These are phyloP conservation scores for Heteromeles arbutifolia DNA, from an alignment of 306 rosid genomes.

Conservation along the genomic window DNA sequence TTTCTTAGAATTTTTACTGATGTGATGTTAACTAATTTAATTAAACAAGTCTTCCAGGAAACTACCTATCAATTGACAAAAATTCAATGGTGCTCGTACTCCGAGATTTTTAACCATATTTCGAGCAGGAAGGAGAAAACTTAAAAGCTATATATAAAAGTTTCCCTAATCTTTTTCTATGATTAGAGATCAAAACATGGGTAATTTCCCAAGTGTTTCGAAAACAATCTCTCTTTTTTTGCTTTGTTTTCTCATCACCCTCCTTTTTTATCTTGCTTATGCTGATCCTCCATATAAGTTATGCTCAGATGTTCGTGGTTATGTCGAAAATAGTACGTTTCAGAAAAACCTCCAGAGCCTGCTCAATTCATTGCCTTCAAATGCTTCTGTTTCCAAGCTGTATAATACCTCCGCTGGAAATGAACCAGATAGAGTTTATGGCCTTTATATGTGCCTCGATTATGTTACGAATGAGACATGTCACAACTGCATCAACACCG, in stretches of 20 bases:
- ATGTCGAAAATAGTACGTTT: conserved; percentile 3
- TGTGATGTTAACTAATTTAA: too few relatives aligned
- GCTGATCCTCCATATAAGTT: background rate
- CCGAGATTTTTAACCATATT: too few relatives aligned
- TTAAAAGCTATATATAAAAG: background rate
- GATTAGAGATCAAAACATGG: background rate
- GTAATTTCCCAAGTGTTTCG: conserved; percentile 1
- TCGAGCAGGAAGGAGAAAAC: conserved; percentile 7
- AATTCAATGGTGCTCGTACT: too few relatives aligned
- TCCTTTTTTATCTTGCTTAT: background rate
- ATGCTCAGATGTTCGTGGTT: conserved; percentile 4
- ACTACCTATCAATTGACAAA: too few relatives aligned
- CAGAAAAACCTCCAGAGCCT: conserved; percentile 14
- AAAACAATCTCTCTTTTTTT: conserved; percentile 3
- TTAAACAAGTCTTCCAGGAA: too few relatives aligned
- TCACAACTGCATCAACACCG: conserved; percentile 19
- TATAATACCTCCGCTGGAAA: conserved; percentile 8
- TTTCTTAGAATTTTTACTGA: too few relatives aligned
- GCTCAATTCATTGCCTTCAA: background rate
- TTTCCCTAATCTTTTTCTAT: background rate
- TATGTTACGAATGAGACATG: background rate
- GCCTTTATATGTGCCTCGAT: conserved; percentile 14
- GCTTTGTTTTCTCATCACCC: background rate
- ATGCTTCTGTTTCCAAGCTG: conserved; percentile 15
- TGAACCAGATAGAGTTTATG: background rate